A percentile compares a stretch with the other conserved stretches of the same genome.
phyloP scores from a whole-genome alignment of 2,329 filamentous ascomycete genomes.

The Calonectria hawksworthii region DNA sequence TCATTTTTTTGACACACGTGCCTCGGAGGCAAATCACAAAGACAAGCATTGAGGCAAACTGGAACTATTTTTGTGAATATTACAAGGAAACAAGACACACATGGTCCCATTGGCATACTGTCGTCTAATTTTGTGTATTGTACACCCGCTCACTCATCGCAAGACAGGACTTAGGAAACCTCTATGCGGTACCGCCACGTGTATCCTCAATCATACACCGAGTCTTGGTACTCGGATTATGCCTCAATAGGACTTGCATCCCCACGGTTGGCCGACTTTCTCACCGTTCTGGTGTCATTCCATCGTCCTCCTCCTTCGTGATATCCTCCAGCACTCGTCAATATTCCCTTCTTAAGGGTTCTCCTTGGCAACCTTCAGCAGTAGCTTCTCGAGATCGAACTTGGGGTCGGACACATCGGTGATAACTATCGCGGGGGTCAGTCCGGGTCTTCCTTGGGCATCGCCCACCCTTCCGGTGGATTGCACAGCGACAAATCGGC shows the following conservation, averaged over 20 bases:
- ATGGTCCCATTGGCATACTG: slow-evolving; percentile 42
- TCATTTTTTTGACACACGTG: not conserved
- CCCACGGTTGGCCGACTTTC: slow-evolving; percentile 42
- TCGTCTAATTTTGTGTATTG: slow-evolving; percentile 66
- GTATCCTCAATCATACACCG: slow-evolving; percentile 57
- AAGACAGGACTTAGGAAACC: slow-evolving; percentile 60
- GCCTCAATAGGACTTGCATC: slow-evolving; percentile 41
- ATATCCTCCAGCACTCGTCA: slow-evolving; percentile 36
- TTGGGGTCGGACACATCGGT: slow-evolving; percentile 84
- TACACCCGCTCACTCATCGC: slow-evolving; percentile 66
- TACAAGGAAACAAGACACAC: slow-evolving; percentile 27
- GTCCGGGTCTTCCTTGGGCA: slow-evolving; percentile 25
- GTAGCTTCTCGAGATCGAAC: slow-evolving; percentile 92
- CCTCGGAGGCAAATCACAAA: not conserved
- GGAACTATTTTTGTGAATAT: slow-evolving; percentile 11
- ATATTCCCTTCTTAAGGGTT: slow-evolving; percentile 58
- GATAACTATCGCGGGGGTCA: slow-evolving; percentile 48
- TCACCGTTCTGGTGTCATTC: slow-evolving; percentile 40
- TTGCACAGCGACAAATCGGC: not conserved
- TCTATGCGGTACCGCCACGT: slow-evolving; percentile 64
- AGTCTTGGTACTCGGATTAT: slow-evolving; percentile 50
- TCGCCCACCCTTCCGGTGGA: not conserved
- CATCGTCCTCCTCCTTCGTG: slow-evolving; percentile 46
- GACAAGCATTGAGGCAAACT: not conserved
- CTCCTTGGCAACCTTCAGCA: slow-evolving; percentile 73